These are phyloP conservation scores for Lophiotrema nucula DNA, from an alignment of 495 filamentous ascomycete species.

Conservation along the genomic window DNA sequence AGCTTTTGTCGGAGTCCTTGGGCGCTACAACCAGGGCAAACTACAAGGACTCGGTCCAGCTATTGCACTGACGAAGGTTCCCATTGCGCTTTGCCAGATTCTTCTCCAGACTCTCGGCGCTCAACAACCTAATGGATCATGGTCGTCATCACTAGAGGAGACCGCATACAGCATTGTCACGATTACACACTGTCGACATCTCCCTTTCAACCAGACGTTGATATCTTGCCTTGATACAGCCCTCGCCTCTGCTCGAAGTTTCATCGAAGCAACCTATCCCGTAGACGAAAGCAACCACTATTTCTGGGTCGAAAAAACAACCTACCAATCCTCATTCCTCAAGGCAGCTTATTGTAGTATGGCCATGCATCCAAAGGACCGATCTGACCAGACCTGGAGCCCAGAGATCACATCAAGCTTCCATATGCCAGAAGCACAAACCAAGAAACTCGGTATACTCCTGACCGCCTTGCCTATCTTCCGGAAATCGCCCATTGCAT, in stretches of 20 bases:
- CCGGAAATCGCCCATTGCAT: not conserved
- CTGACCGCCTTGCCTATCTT: not conserved
- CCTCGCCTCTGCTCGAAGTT: not conserved
- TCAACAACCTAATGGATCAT: not conserved
- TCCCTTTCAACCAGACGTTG: not conserved
- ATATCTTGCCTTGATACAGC: not conserved
- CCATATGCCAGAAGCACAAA: not conserved
- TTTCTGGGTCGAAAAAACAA: constrained; percentile 48
- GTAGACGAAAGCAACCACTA: not conserved
- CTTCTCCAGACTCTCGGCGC: not conserved
- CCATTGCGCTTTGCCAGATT: not conserved
- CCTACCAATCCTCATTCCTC: constrained; percentile 39
- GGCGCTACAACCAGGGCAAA: not conserved
- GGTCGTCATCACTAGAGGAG: not conserved
- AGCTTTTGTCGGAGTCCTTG: not conserved
- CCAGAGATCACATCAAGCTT: not conserved
- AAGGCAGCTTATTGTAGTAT: constrained; percentile 40
- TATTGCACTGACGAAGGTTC: not conserved
- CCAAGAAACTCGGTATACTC: not conserved
- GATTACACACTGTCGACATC: not conserved
- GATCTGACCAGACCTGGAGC: not conserved
- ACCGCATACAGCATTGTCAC: constrained; percentile 6
- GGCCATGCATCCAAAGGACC: constrained; percentile 30
- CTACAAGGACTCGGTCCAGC: not conserved
- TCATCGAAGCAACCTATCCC: not conserved